phyloP scores from a whole-genome alignment of 352 stramenopile genomes.

The Phytophthora vignae region DNA sequence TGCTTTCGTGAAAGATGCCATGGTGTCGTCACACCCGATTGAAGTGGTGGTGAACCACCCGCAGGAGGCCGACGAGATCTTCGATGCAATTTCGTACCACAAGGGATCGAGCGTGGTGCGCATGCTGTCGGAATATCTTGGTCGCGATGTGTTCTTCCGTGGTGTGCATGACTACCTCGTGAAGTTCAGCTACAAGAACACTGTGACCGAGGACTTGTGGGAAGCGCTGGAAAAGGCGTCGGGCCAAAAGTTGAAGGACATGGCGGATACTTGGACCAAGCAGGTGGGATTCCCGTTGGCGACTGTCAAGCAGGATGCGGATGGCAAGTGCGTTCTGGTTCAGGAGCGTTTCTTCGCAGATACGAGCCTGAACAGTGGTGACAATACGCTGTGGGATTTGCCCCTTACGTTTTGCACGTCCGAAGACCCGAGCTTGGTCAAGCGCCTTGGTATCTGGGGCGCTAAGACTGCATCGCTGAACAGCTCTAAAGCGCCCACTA shows the following conservation, averaged over 20 bases:
- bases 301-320: slow-evolving; percentile 70
- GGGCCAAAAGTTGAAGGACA: slow-evolving; percentile 90
- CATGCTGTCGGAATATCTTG: slow-evolving; percentile 80
- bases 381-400: slow-evolving; percentile 88
- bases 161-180: slow-evolving; percentile 95
- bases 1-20: slow-evolving; percentile 94
- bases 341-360: slow-evolving; percentile 96
- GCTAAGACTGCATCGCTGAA: slow-evolving; percentile 51
- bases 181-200: slow-evolving; percentile 96
- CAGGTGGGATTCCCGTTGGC: slow-evolving; percentile 95
- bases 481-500: slow-evolving; percentile 16
- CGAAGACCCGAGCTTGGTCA: slow-evolving; percentile 46
- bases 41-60: slow-evolving; percentile 94
- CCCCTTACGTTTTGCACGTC: slow-evolving; percentile 80
- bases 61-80: slow-evolving; percentile 98
- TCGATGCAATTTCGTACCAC: slow-evolving; percentile 97
- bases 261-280: slow-evolving; percentile 95
- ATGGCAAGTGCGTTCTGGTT: slow-evolving; percentile 76
- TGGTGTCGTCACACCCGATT: slow-evolving; percentile 93
- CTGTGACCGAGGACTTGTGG: slow-evolving; percentile 96
- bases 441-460: slow-evolving; percentile 76
- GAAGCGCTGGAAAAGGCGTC: slow-evolving; percentile 91
- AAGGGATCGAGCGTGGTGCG: slow-evolving; percentile 89
- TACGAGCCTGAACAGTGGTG: slow-evolving; percentile 65
- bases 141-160: slow-evolving; percentile 71